Evolutionary conservation across 495 filamentous ascomycete genomes (phyloP).

Genomic region (Neurospora sp.): DNA sequence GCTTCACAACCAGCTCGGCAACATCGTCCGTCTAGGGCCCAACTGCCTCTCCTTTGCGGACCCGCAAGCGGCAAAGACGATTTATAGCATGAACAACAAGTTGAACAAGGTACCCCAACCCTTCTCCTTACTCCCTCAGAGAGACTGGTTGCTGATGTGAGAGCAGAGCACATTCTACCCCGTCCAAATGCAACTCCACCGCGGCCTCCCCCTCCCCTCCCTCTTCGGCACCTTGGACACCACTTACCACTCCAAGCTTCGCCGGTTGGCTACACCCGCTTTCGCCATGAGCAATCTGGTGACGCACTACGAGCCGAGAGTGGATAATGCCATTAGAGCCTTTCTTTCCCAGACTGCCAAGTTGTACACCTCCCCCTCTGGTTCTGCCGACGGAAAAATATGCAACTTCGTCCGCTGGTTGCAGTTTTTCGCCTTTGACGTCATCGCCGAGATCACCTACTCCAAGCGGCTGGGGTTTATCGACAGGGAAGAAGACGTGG

Average conservation of each 20-base stretch:
- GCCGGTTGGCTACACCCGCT: constrained; percentile 29
- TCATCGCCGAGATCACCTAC: constrained; percentile 48
- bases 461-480: constrained; percentile 45
- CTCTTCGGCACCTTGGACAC: constrained; percentile 21
- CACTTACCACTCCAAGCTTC: constrained; percentile 15
- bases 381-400: constrained; percentile 5
- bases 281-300: constrained; percentile 47
- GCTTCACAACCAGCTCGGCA: constrained; percentile 24
- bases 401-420: constrained; percentile 45
- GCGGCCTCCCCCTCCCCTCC: constrained; percentile 8
- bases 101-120: constrained; percentile 14
- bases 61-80: constrained; percentile 11
- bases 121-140: no score
- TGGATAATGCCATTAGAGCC: constrained; percentile 40
- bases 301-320: constrained; percentile 40
- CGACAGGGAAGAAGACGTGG: constrained; percentile 39
- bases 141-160: neutral
- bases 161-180: constrained; percentile 15
- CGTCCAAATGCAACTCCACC: constrained; percentile 13
- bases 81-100: constrained; percentile 13
- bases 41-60: constrained; percentile 25
- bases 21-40: constrained; percentile 26
- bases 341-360: constrained; percentile 30
- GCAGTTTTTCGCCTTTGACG: constrained; percentile 51
- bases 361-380: constrained; percentile 19